Conservation (phyloP, 2,329 filamentous ascomycete genomes). For the Drechslerella coelobrocha region DNA sequence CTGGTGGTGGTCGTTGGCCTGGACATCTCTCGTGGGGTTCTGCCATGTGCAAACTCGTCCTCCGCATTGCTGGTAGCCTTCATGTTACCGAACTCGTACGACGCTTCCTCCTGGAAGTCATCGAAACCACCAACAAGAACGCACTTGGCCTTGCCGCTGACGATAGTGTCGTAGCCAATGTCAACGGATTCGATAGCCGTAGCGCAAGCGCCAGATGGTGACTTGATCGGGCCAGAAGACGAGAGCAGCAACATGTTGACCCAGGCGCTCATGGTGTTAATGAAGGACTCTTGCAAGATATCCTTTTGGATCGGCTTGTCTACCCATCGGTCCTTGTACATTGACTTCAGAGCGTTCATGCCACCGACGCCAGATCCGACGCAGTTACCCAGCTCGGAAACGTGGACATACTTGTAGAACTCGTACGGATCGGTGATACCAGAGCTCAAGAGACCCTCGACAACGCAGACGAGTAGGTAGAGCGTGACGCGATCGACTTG, state of each 20-base stretch:
- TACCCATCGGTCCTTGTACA: constrained; percentile 97
- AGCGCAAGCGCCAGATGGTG: constrained; percentile 94
- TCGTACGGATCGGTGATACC: constrained; percentile 99
- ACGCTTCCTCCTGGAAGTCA: constrained; percentile 98
- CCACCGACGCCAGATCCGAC: constrained; percentile 98
- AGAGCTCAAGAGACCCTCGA: constrained; percentile 85
- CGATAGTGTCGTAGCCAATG: constrained; percentile 96
- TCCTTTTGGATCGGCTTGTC: constrained; percentile 98
- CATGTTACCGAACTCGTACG: constrained; percentile 99
- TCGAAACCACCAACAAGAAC: constrained; percentile 99
- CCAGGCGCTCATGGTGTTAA: constrained; percentile 99
- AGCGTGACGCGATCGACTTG: constrained; percentile 97
- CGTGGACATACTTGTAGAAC: constrained; percentile 99
- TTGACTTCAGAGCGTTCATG: constrained; percentile 86
- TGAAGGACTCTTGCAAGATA: constrained; percentile 98
- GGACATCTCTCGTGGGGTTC: constrained; percentile 97
- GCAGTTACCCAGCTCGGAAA: constrained; percentile 97
- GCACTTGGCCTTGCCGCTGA: constrained; percentile 95
- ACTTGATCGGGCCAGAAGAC: constrained; percentile 97
- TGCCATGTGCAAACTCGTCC: constrained; percentile 92
- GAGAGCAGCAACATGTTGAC: constrained; percentile 99
- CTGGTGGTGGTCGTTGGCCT: constrained; percentile 94
- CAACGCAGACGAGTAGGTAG: constrained; percentile 91
- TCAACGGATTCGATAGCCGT: constrained; percentile 97
- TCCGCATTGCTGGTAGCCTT: constrained; percentile 98